These are phyloP conservation scores for Polysphondylium violaceum DNA, from an alignment of 78 protist species.

Conservation along the genomic window DNA sequence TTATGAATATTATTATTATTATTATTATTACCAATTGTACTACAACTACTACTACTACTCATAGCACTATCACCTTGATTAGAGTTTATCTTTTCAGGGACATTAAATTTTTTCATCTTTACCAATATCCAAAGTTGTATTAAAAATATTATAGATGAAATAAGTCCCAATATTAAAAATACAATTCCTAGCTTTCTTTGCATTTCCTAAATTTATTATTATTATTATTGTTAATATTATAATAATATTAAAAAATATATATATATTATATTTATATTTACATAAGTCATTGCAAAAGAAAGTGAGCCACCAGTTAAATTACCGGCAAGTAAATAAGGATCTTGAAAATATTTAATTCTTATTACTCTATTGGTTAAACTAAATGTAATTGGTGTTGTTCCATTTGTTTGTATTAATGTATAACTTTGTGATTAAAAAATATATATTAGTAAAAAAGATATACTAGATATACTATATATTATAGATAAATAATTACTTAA, in stretches of 20 bases:
- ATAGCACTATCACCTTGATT: conserved; percentile 17
- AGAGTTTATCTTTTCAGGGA: not conserved
- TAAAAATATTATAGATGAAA: conserved; percentile 1
- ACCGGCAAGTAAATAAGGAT: conserved; percentile 56
- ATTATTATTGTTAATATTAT: too few species aligned
- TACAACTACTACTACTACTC: not conserved
- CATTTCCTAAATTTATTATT: not conserved
- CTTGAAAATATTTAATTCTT: conserved; percentile 21
- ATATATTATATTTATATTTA: too few species aligned
- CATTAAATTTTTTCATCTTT: conserved; percentile 13
- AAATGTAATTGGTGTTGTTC: not conserved
- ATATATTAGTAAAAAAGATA: not conserved
- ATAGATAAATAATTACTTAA: not conserved
- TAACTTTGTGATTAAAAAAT: conserved; percentile 5
- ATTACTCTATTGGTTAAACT: not conserved
- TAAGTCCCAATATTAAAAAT: conserved; percentile 8
- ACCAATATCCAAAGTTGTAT: not conserved
- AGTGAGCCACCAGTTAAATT: conserved; percentile 28
- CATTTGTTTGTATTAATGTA: not conserved
- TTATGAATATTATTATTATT: not conserved
- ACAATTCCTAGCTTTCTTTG: conserved; percentile 5
- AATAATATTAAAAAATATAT: too few species aligned
- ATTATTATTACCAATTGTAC: not conserved
- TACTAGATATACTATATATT: not conserved
- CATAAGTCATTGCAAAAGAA: conserved; percentile 50